phyloP scores from a whole-genome alignment of 176 grass and related monocot genomes.

The Areca catechu region DNA sequence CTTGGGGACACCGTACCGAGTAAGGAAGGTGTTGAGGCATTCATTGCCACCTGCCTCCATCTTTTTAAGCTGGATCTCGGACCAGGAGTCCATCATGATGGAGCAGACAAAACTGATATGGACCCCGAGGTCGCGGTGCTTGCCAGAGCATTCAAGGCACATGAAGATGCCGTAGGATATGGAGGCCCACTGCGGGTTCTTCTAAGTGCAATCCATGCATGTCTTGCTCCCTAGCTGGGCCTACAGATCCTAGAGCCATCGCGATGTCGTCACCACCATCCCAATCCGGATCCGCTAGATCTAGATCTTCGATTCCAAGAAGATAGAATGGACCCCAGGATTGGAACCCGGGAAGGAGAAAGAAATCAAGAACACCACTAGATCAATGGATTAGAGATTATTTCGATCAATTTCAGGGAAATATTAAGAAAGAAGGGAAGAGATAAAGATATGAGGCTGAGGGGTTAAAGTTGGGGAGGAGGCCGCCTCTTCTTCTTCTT shows the following conservation, averaged over 20 bases:
- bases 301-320: neutral
- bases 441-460: too few species aligned
- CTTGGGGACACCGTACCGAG: too few species aligned
- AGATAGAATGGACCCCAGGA: neutral
- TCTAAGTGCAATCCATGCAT: slow-evolving; percentile 90
- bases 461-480: too few species aligned
- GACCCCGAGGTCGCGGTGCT: too few species aligned
- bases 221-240: slow-evolving; percentile 77
- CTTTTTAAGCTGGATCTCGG: too few species aligned
- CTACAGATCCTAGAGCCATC: slow-evolving; percentile 80
- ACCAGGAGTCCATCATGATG: too few species aligned
- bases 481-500: too few species aligned
- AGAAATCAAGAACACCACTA: neutral
- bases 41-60: too few species aligned
- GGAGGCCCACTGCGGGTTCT: slow-evolving; percentile 92
- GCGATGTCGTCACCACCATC: slow-evolving; percentile 49
- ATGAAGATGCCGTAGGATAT: slow-evolving; percentile 97
- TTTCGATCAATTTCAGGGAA: neutral
- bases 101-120: too few species aligned
- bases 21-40: too few species aligned
- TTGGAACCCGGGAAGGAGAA: neutral
- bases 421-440: too few species aligned
- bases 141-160: slow-evolving; percentile 98
- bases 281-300: slow-evolving; percentile 1
- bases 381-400: neutral